Base-by-base conservation (phyloP, 371 early-diverging fungal species). In the Gilbertella persicaria region DNA sequence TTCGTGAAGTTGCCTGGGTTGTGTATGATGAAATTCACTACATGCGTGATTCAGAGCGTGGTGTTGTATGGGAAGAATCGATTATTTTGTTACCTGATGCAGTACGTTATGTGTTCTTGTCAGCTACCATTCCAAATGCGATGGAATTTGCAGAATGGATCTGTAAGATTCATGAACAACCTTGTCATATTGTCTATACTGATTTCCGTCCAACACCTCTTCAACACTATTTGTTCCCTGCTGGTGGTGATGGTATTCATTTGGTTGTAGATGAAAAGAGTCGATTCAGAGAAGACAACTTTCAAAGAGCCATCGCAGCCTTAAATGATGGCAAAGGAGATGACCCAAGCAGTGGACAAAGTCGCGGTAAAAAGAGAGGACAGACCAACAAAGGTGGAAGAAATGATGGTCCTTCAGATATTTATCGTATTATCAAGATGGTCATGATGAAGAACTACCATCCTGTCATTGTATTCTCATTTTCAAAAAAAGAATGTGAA, bases 11-110 rank as follows among this genome's bases (percentile, higher is more conserved):
- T 5, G 91, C 97, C 8, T 99, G 99, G 99, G 96, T 99, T 26
- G 87, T 99, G 24, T 99, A 96, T 80, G 99, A 99, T 71, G 99
- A 99, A 83, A 92, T 99, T 50, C 99, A 99, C 74, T 99, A 99
- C 69, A 98, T 99, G 99, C 79, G 97, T 64, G 96, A 98, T 68
- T 67, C 78, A 51, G 91, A 88, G 46, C 92, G 99, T 63, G 99
- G 99, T 66, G 99, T 99, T 13, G 99, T 99, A 0, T 99, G 99
- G 99, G 99, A 99, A 72, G 99, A 99, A 76, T 97, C 99, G 0
- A 90, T 99, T 43, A 99, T 99, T 71, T 71, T 99, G 59, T 69
- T 99, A 40, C 99, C 99, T 23, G 89, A 91, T 55, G 89, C 91
- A 37, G 96, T 96, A 33, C 87, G 92, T 53, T 94, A 90, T 73